Base-by-base conservation (phyloP, 2,329 filamentous ascomycete species). In the Cladorrhinum sp. region DNA sequence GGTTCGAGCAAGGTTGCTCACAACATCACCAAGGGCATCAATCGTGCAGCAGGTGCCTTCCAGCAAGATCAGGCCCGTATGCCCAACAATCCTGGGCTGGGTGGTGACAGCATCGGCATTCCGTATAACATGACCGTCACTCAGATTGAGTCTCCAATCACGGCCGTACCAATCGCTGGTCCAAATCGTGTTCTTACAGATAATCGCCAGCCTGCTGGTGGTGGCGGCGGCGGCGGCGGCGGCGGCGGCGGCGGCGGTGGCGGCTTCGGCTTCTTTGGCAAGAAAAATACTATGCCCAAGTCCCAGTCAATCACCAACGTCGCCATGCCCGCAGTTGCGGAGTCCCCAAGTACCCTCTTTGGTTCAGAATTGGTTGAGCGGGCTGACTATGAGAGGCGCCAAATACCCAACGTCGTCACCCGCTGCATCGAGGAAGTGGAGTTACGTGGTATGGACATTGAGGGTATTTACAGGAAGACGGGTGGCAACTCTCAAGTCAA, bases 361-460 rank as follows among this genome's bases (percentile, higher is more conserved):
- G 95, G 95, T 20, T 95, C 92, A 1, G 95, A 99, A 56, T 81
- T 99, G 36, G 82, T 88, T 50, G 89, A 92, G 69, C 87, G 95
- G 64, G 89, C 92, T 70, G 92, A 96, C 55, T 92, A 85, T 70
- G 95, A 99, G 75, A 91, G 90, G 65, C 88, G 90, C 57, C 87
- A 93, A 69, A 93, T 99, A 63, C 95, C 95, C 52, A 88, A 87
- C 64, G 91, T 99, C 25, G 91, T 99, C 49, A 93, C 87, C 52
- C 89, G 92, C 52, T 99, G 95, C 75, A 96, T 99, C 67, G 91
- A 96, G 72, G 93, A 99, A 76, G 95, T 99, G 41, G 95, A 99
- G 75, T 79, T 95, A 22, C 88, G 95, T 72, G 95, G 93, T 76
- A 96, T 99, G 91, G 93, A 98, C 69, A 85, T 96, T 67, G 95